Base-by-base conservation (phyloP, 768 basidiomycete species). In the Clitopilus passeckerianus region DNA sequence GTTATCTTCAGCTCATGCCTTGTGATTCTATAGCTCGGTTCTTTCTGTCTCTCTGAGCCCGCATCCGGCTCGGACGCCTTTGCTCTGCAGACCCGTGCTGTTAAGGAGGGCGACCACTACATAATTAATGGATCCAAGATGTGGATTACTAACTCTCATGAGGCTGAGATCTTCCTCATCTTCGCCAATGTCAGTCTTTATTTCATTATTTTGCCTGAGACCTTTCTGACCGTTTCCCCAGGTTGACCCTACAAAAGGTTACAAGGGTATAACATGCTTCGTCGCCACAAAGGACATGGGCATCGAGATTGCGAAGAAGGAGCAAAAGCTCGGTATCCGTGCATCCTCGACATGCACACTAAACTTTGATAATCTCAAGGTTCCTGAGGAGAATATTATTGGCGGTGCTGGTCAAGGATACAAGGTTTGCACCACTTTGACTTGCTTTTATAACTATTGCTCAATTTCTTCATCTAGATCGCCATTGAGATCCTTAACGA, bases 261-360 rank as follows among this genome's bases (percentile, higher is more conserved):
- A 99, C 84, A 99, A 98, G 73, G 97, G 97, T 20, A 99, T 99
- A 72, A 96, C 97, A 5, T 98, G 96, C 74, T 99, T 99, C 74
- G 77, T 96, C 53, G 91, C 93, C 24, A 94, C 93, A 50, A 96
- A 93, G 73, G 94, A 96, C 60, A 95, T 95, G 93, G 97, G 96
- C 10, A 81, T 99, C 61, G 79, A 98, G 72, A 93, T 98, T 60
- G 95, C 95, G 16, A 99, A 99, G 82, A 98, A 98, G 78, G 97
- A 99, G 72, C 88, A 97, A 74, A 99, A 99, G 74, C 85, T 98
- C 52, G 97, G 97, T 54, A 98, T 99, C 70, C 83, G 92, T 59
- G 95, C 97, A 0, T 95, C 93, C 5, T 97, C 94, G 33, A 99
- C 97, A 1, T 99, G 96, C 69, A 85, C 91, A 1, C 82, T 98